Evolutionary conservation across 495 filamentous ascomycete genomes (phyloP), one percentile per base, ranked within the genome.

Genomic region (Astrothelium subdiscretum): DNA sequence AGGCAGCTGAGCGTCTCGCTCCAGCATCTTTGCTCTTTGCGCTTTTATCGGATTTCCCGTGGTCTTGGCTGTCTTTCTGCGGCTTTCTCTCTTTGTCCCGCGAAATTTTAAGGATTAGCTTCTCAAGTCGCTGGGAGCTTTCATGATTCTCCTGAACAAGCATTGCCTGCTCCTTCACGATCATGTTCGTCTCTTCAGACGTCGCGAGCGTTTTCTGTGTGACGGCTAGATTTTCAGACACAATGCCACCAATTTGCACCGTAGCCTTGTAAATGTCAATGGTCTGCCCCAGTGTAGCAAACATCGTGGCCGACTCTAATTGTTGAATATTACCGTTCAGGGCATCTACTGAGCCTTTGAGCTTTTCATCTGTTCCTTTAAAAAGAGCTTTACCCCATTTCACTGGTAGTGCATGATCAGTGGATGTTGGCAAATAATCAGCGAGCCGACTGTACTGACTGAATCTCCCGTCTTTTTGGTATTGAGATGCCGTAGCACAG

Each of bases 331-430:
- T 54, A 20, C 48, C 48, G 24, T 54, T 54, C 15, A 54, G 29
- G 20, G n/a, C 20, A 6, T 54, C 48, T 6, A 54, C 24, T 26
- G 48, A 54, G 24, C 20, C 48, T 29, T 54, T 54, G 20, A 54
- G 48, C 5, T 54, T 54, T 2, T 54, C 48, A 54, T 54, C 48
- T 4, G 48, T 26, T 6, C 48, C 48, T 54, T 20, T 54, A 24
- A 54, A 54, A 24, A 54, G 48, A 54, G 48, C 48, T 29, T 54
- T 54, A 6, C 48, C 48, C 48, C 48, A 54, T 54, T 54, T 54
- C 48, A 54, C 48, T 54, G 20, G 15, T 3, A 26, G 10, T 15
- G 13, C 32, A 4, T n/a, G 5, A 26, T 54, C 15, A 18, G 20
- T 54, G 6, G 29, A 24, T 29, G 5, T 29, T 29, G 4, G 24